phyloP scores from a whole-genome alignment of 2,329 filamentous ascomycete species.

The Huntiella bhutanensis region DNA sequence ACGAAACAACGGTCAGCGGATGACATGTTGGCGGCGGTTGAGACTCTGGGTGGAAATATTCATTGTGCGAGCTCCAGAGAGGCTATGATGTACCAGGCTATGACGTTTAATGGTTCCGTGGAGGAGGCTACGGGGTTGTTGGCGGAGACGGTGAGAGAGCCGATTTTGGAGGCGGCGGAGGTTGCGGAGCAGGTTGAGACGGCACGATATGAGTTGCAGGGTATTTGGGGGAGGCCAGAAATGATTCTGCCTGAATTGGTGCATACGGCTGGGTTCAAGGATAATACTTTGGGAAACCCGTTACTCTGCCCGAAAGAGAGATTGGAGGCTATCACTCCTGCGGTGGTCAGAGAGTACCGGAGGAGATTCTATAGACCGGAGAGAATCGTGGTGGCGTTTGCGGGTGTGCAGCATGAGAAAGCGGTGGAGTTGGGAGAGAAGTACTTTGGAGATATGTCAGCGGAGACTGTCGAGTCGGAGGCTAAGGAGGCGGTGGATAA shows the following conservation, averaged over 20 bases:
- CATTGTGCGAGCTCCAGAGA: constrained; percentile 92
- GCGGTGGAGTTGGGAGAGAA: constrained; percentile 64
- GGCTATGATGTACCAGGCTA: constrained; percentile 96
- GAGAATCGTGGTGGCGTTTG: constrained; percentile 85
- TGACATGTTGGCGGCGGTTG: constrained; percentile 71
- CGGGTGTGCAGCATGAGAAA: constrained; percentile 65
- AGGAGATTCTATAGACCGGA: constrained; percentile 75
- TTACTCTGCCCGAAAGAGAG: constrained; percentile 77
- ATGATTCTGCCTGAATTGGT: constrained; percentile 88
- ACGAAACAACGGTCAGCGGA: constrained; percentile 56
- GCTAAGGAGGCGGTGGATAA: constrained; percentile 24
- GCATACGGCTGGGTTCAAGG: constrained; percentile 87
- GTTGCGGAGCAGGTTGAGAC: constrained; percentile 75
- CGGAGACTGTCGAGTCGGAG: constrained; percentile 15
- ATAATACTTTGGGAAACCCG: constrained; percentile 90
- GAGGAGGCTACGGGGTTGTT: constrained; percentile 64
- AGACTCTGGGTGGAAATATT: constrained; percentile 83
- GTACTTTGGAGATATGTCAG: constrained; percentile 80
- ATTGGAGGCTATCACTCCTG: constrained; percentile 52
- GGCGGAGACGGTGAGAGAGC: constrained; percentile 83
- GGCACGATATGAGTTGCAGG: constrained; percentile 83
- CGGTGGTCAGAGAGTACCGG: constrained; percentile 60
- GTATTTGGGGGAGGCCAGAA: constrained; percentile 96
- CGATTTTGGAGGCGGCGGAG: constrained; percentile 68
- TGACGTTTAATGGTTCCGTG: constrained; percentile 89